Evolutionary conservation across 176 grass and related monocot genomes (phyloP), one percentile per base, ranked within the genome.

Genomic region (Oryza meyeriana): DNA sequence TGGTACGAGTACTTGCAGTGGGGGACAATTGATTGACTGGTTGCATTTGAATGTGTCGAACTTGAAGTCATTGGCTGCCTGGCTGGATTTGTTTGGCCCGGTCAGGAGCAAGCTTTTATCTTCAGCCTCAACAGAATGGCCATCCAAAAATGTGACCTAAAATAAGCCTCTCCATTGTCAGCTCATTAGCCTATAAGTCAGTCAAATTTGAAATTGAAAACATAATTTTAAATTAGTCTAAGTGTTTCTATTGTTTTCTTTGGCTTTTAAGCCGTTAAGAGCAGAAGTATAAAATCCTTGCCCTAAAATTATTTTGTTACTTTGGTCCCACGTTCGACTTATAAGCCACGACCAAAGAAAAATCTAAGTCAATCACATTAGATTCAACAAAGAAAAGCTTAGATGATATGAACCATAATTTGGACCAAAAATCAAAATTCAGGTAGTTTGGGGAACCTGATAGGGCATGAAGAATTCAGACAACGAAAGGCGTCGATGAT

Each of bases 21-120:
- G 30, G 45, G 74, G 66, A 10, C 3, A 72, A 50, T 79, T 28
- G 75, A 72, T 79, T 47, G 75, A 72, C 66, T 29, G 8, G 63
- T 24, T 44, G 39, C 27, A 44, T 66, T n/a, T 72, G 78, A 67
- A n/a, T 35, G 18, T n/a, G 72, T 48, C 4, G 32, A 55, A 77
- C 47, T 32, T 25, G 3, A 41, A 44, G 47, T 41, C 73, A 25
- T 35, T 74, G 36, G 30, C 14, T n/a, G 50, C 45, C 11, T 48
- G 0, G 24, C 24, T 64, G 38, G 10, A 65, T 24, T 10, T 63
- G 33, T 76, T 39, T 17, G 12, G 24, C 38, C 6, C 1, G 31
- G 64, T 20, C 64, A 10, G 55, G 55, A 24, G 55, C 55, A n/a
- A n/a, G n/a, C n/a, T 55, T 59, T 45, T 24, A 25, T 59, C 55